These are phyloP conservation scores for Calonectria crousiana DNA, from an alignment of 2,329 filamentous ascomycete species.

Conservation along the genomic window DNA sequence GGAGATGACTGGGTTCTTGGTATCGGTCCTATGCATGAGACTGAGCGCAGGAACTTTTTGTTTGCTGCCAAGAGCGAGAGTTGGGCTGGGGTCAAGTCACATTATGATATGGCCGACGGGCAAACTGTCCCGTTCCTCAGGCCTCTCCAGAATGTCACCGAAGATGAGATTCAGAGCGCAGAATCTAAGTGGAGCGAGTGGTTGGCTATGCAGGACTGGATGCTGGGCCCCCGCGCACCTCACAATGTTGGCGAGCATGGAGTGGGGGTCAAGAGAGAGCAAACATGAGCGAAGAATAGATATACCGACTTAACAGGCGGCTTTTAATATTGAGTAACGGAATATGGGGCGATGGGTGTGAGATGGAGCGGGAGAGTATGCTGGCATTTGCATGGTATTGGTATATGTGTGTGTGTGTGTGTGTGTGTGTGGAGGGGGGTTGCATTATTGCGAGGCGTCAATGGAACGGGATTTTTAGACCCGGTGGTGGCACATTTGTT, in stretches of 20 bases:
- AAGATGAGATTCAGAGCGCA: conserved; percentile 84
- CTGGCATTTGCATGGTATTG: neutral
- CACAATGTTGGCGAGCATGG: conserved; percentile 43
- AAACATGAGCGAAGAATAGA: conserved; percentile 20
- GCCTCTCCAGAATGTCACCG: conserved; percentile 80
- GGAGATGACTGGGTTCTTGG: conserved; percentile 91
- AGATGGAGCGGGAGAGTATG: neutral
- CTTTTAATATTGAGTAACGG: neutral
- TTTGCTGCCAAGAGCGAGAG: conserved; percentile 94
- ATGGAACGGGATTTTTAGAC: conserved; percentile 11
- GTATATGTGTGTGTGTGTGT: neutral
- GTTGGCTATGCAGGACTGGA: conserved; percentile 98
- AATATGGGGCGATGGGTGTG: neutral
- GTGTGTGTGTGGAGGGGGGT: no score
- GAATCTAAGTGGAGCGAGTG: conserved; percentile 93
- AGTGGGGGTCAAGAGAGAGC: conserved; percentile 48
- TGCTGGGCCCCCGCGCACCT: conserved; percentile 87
- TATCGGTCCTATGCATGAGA: conserved; percentile 85
- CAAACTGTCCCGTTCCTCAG: conserved; percentile 90
- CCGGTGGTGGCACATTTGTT: conserved; percentile 7
- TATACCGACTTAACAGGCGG: neutral
- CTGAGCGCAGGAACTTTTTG: conserved; percentile 92
- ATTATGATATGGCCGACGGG: conserved; percentile 88
- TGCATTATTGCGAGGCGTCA: conserved; percentile 17
- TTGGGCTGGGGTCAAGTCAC: conserved; percentile 89